phyloP scores from a whole-genome alignment of 2,329 filamentous ascomycete species.

The Leptographium wingfieldii region DNA sequence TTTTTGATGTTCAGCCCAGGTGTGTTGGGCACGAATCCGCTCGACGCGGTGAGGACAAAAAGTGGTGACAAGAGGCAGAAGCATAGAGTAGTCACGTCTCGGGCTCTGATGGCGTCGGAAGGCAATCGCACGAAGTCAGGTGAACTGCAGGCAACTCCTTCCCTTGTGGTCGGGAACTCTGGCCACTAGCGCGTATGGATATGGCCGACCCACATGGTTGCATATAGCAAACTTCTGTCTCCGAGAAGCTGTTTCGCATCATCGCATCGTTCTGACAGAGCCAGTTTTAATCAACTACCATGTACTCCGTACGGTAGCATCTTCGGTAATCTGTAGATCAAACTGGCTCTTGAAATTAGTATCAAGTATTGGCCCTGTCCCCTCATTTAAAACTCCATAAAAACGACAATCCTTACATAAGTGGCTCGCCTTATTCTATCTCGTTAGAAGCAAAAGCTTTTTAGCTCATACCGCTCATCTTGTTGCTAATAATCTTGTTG shows the following conservation, averaged over 20 bases:
- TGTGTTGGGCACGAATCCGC: not conserved
- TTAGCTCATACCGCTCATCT: too few species aligned
- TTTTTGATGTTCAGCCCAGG: slow-evolving; percentile 12
- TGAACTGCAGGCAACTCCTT: slow-evolving; percentile 11
- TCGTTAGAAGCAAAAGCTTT: too few species aligned
- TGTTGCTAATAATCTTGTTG: too few species aligned
- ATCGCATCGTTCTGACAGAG: not conserved
- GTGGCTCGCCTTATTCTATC: too few species aligned
- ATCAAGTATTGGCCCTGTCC: too few species aligned
- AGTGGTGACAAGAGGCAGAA: not conserved
- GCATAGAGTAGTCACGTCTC: not conserved
- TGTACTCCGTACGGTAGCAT: too few species aligned
- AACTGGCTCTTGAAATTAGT: too few species aligned
- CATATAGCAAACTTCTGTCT: not conserved
- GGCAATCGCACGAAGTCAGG: slow-evolving; percentile 13
- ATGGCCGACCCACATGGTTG: not conserved
- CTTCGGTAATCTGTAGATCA: too few species aligned
- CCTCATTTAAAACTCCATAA: too few species aligned
- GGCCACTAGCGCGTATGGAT: not conserved
- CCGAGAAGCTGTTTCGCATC: not conserved
- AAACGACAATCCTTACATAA: too few species aligned
- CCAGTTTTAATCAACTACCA: too few species aligned
- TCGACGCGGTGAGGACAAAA: not conserved
- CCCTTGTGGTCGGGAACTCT: not conserved
- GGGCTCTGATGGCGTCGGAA: slow-evolving; percentile 6